Evolutionary conservation across 257 asterid species (phyloP), one percentile per base, ranked within the genome.

Genomic region (Galeopsis tetrahit): DNA sequence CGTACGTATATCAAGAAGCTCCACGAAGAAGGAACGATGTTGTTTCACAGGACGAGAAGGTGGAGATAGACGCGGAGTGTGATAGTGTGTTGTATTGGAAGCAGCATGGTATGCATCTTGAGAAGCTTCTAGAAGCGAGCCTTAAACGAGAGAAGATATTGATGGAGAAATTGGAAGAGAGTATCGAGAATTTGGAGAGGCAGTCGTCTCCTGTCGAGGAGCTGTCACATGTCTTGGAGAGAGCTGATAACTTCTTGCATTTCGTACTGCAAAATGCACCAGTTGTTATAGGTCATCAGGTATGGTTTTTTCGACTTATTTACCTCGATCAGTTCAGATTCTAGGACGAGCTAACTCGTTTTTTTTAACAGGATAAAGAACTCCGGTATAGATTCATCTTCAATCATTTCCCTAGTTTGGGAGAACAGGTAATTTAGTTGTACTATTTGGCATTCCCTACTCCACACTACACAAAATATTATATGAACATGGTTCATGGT

Each of bases 211-310:
- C 98, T 0, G 94, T 92, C n/a, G 96, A 87, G 78, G 98, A 92
- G 74, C 39, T 92, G 7, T 84, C 94, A 5, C 92, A 92, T 69
- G 80, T 92, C 76, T 73, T 92, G 75, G 81, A 81, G 81, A 83
- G 98, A 74, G 98, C 96, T 0, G 98, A 92, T 71, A 90, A 92
- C 66, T 92, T 90, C 83, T 79, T 92, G 69, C 98, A 92, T 81
- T 92, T 92, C 66, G 85, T 92, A 68, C 94, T 92, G 61, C 98
- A 92, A 72, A 92, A 86, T 79, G 98, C 98, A 42, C 98, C 98
- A 0, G 96, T 92, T 77, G 98, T 92, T 34, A 92, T 92, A 8
- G 98, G 98, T 34, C 98, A 92, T 74, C 96, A 89, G 95, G 97
- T 89, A 77, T 46, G 39, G 5, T 34, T 53, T 55, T 9, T 9